Conservation (phyloP, 768 basidiomycete genomes). For the Flagelloscypha sp. region DNA sequence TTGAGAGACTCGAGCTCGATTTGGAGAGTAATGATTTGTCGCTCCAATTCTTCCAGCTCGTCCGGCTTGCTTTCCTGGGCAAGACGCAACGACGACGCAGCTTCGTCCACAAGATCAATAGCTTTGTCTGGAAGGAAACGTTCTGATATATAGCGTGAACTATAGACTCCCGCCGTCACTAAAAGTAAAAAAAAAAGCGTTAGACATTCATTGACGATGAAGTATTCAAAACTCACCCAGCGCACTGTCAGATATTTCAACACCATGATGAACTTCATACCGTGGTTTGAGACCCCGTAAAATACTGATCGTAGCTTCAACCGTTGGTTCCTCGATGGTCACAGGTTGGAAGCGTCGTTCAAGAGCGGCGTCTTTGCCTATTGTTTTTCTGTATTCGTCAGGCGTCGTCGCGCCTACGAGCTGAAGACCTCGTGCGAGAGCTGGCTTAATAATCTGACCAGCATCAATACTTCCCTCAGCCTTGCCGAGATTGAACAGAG, state of each 20-base stretch:
- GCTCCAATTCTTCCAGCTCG: conserved; percentile 71
- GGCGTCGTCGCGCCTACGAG: conserved; percentile 89
- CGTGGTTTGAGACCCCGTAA: conserved; percentile 76
- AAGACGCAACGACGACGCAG: conserved; percentile 76
- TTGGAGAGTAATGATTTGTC: conserved; percentile 79
- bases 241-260: conserved; percentile 83
- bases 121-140: conserved; percentile 88
- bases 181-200: not conserved
- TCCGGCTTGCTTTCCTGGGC: conserved; percentile 88
- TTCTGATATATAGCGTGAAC: conserved; percentile 79
- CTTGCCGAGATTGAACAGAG: conserved; percentile 82
- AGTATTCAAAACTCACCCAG: conserved; percentile 39
- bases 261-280: conserved; percentile 91
- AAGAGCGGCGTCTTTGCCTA: conserved; percentile 85
- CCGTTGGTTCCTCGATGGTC: conserved; percentile 79
- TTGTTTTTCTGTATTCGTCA: conserved; percentile 90
- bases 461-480: conserved; percentile 89
- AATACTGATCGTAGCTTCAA: conserved; percentile 79
- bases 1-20: conserved; percentile 87
- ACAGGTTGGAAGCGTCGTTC: conserved; percentile 90
- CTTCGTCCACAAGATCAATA: conserved; percentile 90
- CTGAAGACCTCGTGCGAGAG: conserved; percentile 78
- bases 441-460: conserved; percentile 90
- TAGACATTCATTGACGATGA: not conserved
- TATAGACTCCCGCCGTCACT: conserved; percentile 66